Percentiles rank a stretch among this genome's conserved stretches.
phyloP scores from a whole-genome alignment of 306 rosid species.

The Begonia masoniana region DNA sequence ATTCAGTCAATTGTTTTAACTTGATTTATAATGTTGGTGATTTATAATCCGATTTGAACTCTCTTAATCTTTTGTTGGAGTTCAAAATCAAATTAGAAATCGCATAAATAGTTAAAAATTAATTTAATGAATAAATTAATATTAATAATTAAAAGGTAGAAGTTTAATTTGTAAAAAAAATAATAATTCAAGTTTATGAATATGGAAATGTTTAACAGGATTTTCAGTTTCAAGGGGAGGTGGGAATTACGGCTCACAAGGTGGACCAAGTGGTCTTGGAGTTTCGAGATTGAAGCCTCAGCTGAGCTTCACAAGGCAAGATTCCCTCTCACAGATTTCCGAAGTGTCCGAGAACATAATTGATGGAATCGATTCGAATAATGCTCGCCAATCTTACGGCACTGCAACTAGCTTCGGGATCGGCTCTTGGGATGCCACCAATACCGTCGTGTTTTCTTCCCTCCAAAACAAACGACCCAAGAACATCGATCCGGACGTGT shows the following conservation, averaged over 20 bases:
- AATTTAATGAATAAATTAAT: too few species aligned
- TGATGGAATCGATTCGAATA: slow-evolving; percentile 28
- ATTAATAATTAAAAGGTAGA: too few species aligned
- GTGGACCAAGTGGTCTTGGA: slow-evolving; percentile 26
- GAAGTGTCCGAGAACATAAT: slow-evolving; percentile 32
- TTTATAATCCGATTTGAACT: too few species aligned
- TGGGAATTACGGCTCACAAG: slow-evolving; percentile 42
- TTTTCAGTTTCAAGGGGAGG: slow-evolving; percentile 65
- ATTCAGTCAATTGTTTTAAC: too few species aligned
- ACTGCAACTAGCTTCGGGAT: slow-evolving; percentile 30
- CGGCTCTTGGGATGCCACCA: slow-evolving; percentile 52
- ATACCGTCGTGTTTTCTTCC: slow-evolving; percentile 55
- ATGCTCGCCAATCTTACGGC: slow-evolving; percentile 28
- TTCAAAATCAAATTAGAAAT: too few species aligned
- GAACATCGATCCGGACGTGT: slow-evolving; percentile 43
- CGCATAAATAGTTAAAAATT: too few species aligned
- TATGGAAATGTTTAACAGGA: slow-evolving; percentile 22
- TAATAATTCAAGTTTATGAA: too few species aligned
- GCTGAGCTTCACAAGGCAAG: slow-evolving; percentile 76
- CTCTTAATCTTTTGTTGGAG: too few species aligned
- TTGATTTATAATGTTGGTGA: too few species aligned
- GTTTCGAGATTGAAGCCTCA: slow-evolving; percentile 55
- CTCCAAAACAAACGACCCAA: slow-evolving; percentile 44
- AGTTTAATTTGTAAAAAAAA: too few species aligned
- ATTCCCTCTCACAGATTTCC: slow-evolving; percentile 57